Percentiles rank a stretch among this genome's conserved stretches.
These are phyloP conservation scores for Amylostereum areolatum DNA, from an alignment of 1,284 basidiomycete genomes.

Conservation along the genomic window DNA sequence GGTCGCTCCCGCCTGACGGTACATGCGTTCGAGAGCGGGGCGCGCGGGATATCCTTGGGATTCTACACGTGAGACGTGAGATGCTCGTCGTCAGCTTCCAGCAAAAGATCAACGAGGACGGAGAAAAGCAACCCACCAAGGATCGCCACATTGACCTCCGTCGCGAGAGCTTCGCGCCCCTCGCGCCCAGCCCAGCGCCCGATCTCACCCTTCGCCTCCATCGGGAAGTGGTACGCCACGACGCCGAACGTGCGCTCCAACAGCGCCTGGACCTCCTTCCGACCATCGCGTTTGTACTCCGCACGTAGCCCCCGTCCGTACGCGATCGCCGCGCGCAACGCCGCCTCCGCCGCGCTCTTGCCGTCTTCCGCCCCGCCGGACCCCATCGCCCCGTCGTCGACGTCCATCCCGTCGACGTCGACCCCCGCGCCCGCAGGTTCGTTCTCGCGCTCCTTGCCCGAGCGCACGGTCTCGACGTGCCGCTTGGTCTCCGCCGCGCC, in stretches of 20 bases:
- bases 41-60: constrained; percentile 69
- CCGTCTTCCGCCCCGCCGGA: constrained; percentile 11
- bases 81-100: constrained; percentile 1
- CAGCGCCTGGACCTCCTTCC: constrained; percentile 55
- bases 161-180: constrained; percentile 60
- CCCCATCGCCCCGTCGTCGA: constrained; percentile 29
- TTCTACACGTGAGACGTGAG: constrained; percentile 35
- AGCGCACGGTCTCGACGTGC: constrained; percentile 9
- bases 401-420: constrained; percentile 34
- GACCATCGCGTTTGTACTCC: constrained; percentile 56
- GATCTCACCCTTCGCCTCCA: constrained; percentile 54
- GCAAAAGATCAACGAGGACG: not conserved
- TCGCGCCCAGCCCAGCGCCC: constrained; percentile 62
- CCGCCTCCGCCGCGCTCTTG: constrained; percentile 32
- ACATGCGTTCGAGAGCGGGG: constrained; percentile 69
- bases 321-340: constrained; percentile 56
- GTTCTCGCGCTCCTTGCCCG: not conserved
- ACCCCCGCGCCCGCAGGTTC: constrained; percentile 13
- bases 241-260: constrained; percentile 72
- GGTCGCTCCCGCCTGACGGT: constrained; percentile 63
- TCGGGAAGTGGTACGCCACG: constrained; percentile 71
- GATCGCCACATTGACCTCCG: constrained; percentile 76
- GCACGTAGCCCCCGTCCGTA: constrained; percentile 67
- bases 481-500: constrained; percentile 19
- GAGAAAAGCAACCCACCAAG: constrained; percentile 48